Conservation (phyloP, 495 filamentous ascomycete genomes). For the Penicillium ucsense region DNA sequence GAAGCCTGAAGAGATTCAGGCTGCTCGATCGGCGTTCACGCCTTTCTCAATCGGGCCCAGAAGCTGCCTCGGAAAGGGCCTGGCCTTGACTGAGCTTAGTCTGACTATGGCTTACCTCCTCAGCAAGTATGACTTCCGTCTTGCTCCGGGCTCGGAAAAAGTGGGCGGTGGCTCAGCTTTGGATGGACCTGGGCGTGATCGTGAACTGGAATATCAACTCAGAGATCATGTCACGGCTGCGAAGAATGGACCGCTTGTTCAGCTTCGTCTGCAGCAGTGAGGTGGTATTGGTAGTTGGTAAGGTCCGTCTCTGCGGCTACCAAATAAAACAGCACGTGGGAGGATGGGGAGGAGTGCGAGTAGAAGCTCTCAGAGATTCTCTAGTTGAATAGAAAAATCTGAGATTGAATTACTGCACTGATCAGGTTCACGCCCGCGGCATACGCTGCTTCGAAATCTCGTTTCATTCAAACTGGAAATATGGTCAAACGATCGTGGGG, state of each 20-base stretch:
- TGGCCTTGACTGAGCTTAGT: conserved; percentile 16
- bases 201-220: conserved; percentile 2
- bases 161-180: neutral
- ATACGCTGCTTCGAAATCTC: no score
- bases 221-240: conserved; percentile 4
- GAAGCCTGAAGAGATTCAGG: neutral
- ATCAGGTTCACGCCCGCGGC: no score
- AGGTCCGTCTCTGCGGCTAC: no score
- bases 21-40: conserved; percentile 19
- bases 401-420: no score
- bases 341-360: no score
- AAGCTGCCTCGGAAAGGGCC: conserved; percentile 30
- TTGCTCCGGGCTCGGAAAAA: neutral
- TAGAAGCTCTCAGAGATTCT: no score
- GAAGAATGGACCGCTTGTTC: conserved; percentile 2
- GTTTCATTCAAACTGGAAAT: no score
- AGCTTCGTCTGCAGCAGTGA: neutral
- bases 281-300: neutral
- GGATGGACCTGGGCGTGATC: neutral
- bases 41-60: conserved; percentile 33
- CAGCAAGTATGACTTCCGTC: neutral
- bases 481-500: no score
- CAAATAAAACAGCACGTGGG: no score
- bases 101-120: neutral
- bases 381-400: no score